These are phyloP conservation scores for Mimosa pudica DNA, from an alignment of 306 rosid species.

Conservation along the genomic window DNA sequence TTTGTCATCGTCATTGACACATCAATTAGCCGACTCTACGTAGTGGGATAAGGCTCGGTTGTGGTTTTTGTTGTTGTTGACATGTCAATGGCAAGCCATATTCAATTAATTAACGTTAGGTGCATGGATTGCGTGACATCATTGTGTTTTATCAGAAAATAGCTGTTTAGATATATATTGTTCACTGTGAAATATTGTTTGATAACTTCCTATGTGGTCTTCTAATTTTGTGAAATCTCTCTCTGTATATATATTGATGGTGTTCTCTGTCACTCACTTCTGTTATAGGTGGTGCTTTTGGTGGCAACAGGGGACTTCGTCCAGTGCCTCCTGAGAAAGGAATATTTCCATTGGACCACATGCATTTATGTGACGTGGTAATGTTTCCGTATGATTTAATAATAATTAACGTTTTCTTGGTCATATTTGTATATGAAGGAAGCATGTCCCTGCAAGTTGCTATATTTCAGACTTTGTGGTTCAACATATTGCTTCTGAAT, in stretches of 20 bases:
- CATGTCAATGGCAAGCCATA: background rate
- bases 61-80: too few relatives aligned
- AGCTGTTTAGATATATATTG: background rate
- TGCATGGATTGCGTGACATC: background rate
- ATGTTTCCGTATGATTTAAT: slow-evolving; percentile 6
- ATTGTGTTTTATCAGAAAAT: background rate
- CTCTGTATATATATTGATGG: background rate
- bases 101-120: background rate
- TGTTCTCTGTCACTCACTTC: slow-evolving; percentile 16
- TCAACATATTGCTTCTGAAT: background rate
- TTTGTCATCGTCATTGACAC: too few relatives aligned
- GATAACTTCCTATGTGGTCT: background rate
- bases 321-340: slow-evolving; percentile 99
- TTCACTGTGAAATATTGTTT: background rate
- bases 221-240: background rate
- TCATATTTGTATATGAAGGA: slow-evolving; percentile 4
- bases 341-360: slow-evolving; percentile 87
- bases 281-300: slow-evolving; percentile 88
- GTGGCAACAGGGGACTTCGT: slow-evolving; percentile 88
- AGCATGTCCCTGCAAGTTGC: background rate
- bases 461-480: background rate
- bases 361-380: slow-evolving; percentile 96
- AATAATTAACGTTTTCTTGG: background rate
- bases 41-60: too few relatives aligned
- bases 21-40: too few relatives aligned